Base-by-base conservation (phyloP, 495 filamentous ascomycete genomes). In the Cercophora samala region DNA sequence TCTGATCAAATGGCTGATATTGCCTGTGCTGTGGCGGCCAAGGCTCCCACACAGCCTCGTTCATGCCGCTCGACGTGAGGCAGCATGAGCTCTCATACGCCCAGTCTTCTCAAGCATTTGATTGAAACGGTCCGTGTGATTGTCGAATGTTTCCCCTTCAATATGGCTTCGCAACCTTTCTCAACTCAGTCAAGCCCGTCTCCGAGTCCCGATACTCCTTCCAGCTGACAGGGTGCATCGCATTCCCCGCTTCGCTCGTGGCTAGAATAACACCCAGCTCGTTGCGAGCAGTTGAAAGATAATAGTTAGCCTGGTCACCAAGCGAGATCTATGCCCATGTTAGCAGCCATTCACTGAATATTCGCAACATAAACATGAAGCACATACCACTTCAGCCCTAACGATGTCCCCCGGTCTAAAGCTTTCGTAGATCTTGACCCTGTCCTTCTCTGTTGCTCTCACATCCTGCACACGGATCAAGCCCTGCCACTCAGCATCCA, bases 321-420 rank as follows among this genome's bases (percentile, higher is more conserved):
- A 98, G 78, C 9, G 90, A 94, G 62, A 96, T 93, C 88, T 89
- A 26, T 37, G 15, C 15, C 17, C 21, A n/a, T 17, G 37, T 70
- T 58, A 73, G 66, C 52, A 59, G 68, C 42, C 22, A 23, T n/a
- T 4, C 21, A 55, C n/a, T 17, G 53, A 66, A 56, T 32, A n/a
- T n/a, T n/a, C n/a, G n/a, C 29, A 32, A 32, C 3, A 8, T 32
- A 8, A 32, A 3, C 3, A 32, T 32, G 8, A 46, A 46, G 15
- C 37, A 84, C 88, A 82, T 68, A 92, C 87, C 73, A 99, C 93
- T 24, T 90, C 85, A 15, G 92, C 95, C 64, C 93, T 83, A 52
- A 99, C 91, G 67, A 99, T 88, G 84, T 99, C 95, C 0, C 95
- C 95, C 15, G 94, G 92, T 66, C 94, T 84, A 76, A 97, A 99